A percentile compares a stretch with the other conserved stretches of the same genome.
Conservation (phyloP, 202 grass and related monocot genomes). For the Digitaria exilis region DNA sequence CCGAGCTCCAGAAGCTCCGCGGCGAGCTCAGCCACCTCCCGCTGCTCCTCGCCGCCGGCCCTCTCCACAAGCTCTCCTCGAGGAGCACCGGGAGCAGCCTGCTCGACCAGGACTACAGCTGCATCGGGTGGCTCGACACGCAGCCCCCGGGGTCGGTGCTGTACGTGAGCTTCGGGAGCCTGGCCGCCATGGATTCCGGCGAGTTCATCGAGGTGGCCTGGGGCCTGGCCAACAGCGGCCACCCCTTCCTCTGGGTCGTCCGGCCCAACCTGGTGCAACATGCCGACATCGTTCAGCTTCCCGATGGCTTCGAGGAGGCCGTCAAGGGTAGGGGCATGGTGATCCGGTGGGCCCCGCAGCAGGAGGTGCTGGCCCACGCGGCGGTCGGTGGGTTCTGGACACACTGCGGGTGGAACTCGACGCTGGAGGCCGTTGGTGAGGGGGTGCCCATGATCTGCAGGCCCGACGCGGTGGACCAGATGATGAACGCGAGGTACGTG, state of each 20-base stretch:
- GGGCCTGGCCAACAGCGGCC: constrained; percentile 50
- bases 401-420: constrained; percentile 75
- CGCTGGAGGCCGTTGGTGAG: constrained; percentile 50
- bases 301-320: constrained; percentile 45
- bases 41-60: constrained; percentile 31
- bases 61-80: constrained; percentile 62
- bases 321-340: constrained; percentile 29
- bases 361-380: constrained; percentile 53
- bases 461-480: constrained; percentile 55
- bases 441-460: constrained; percentile 73
- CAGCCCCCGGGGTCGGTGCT: constrained; percentile 41
- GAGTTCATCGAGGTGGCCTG: constrained; percentile 59
- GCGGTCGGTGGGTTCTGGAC: constrained; percentile 67
- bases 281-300: no score
- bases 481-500: constrained; percentile 63
- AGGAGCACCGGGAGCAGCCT: constrained; percentile 24
- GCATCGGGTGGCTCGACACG: constrained; percentile 63
- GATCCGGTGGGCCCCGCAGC: constrained; percentile 57
- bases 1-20: constrained; percentile 41
- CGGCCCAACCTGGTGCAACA: constrained; percentile 24
- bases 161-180: constrained; percentile 78
- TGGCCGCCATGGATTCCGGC: constrained; percentile 37
- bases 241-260: constrained; percentile 65
- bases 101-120: constrained; percentile 41
- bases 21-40: constrained; percentile 5